Evolutionary conservation across 495 filamentous ascomycete genomes (phyloP).

Genomic region (Lepidopterella palustris): DNA sequence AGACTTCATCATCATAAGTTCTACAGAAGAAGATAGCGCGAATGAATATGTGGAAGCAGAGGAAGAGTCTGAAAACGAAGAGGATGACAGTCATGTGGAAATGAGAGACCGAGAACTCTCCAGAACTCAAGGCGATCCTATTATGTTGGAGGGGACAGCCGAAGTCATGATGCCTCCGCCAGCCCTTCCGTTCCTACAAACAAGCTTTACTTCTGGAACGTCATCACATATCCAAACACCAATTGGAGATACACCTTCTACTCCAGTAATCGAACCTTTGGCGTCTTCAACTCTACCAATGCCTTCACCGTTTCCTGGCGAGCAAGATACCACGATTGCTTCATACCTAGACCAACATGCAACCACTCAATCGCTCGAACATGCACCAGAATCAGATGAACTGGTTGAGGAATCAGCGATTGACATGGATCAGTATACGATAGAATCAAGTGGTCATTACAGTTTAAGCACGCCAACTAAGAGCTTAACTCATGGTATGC

Average conservation of each 20-base stretch:
- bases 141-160: background rate
- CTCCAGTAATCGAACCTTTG: slow-evolving; percentile 18
- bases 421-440: background rate
- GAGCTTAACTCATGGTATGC: slow-evolving; percentile 9
- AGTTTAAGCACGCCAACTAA: background rate
- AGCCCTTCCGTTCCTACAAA: slow-evolving; percentile 26
- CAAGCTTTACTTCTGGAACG: slow-evolving; percentile 8
- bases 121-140: background rate
- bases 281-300: slow-evolving; percentile 26
- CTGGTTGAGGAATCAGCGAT: background rate
- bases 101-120: background rate
- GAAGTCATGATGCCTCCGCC: slow-evolving; percentile 27
- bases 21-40: background rate
- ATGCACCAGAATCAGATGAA: background rate
- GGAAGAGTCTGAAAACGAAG: background rate
- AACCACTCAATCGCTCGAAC: background rate
- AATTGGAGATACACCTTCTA: slow-evolving; percentile 17
- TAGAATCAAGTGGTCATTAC: background rate
- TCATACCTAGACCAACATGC: slow-evolving; percentile 17
- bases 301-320: slow-evolving; percentile 34
- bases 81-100: background rate
- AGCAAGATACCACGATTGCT: slow-evolving; percentile 6
- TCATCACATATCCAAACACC: slow-evolving; percentile 11
- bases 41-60: background rate
- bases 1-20: background rate